Conservation (phyloP, 257 asterid genomes). For the Ocimum tenuiflorum region DNA sequence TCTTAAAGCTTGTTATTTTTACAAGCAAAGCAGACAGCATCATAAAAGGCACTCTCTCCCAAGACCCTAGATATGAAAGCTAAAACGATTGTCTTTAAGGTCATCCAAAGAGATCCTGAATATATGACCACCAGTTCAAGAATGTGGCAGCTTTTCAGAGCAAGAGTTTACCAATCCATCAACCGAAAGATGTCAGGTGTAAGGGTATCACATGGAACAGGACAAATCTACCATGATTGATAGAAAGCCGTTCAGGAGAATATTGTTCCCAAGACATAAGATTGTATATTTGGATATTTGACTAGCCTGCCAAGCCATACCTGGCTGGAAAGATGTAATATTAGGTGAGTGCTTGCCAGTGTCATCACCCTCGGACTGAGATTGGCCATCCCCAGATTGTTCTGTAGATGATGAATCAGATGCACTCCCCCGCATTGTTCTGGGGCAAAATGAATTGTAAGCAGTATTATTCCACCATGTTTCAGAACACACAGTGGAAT, state of each 20-base stretch:
- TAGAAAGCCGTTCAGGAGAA: not conserved
- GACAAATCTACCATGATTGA: not conserved
- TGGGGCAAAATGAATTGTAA: conserved; percentile 34
- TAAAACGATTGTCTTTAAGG: too few relatives aligned
- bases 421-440: conserved; percentile 40
- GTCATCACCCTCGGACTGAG: conserved; percentile 63
- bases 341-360: conserved; percentile 41
- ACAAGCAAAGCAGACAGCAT: too few relatives aligned
- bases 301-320: conserved; percentile 23
- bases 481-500: conserved; percentile 35
- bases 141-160: not conserved
- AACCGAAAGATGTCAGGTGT: too few relatives aligned
- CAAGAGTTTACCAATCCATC: not conserved
- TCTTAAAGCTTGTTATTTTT: too few relatives aligned
- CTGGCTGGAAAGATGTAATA: conserved; percentile 33
- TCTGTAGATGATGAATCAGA: conserved; percentile 73
- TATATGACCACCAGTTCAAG: not conserved
- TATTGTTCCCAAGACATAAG: not conserved
- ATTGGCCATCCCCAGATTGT: conserved; percentile 57
- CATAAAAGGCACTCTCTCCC: too few relatives aligned
- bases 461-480: conserved; percentile 50
- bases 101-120: too few relatives aligned
- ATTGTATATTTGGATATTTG: not conserved
- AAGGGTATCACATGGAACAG: not conserved
- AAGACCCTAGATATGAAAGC: too few relatives aligned